phyloP scores from a whole-genome alignment of 2,329 filamentous ascomycete genomes.

The Plectosphaerella sp. region DNA sequence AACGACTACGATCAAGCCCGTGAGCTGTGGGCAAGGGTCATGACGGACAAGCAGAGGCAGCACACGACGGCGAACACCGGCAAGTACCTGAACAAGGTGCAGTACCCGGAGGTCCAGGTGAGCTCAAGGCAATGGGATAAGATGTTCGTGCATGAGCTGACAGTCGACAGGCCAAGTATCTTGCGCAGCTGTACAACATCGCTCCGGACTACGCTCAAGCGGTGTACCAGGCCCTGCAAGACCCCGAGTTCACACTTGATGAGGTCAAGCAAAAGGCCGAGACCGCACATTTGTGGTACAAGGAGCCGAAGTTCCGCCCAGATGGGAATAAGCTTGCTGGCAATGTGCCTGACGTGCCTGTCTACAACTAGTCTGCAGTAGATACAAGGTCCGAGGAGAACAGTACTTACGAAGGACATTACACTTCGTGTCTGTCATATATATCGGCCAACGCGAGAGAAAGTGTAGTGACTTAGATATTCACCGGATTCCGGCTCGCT shows the following conservation, averaged over 20 bases:
- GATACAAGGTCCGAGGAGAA: too few species aligned
- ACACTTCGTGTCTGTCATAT: too few species aligned
- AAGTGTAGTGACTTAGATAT: too few species aligned
- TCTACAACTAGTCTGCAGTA: not conserved
- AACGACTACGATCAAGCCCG: constrained; percentile 47
- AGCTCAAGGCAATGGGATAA: too few species aligned
- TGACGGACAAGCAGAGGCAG: too few species aligned
- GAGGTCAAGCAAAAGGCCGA: constrained; percentile 39
- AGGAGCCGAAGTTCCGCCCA: constrained; percentile 39
- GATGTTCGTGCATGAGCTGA: not conserved
- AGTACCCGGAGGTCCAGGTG: constrained; percentile 36
- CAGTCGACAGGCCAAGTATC: constrained; percentile 33
- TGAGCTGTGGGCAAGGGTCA: constrained; percentile 43
- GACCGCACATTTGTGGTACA: constrained; percentile 38
- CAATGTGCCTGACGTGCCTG: not conserved
- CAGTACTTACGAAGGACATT: too few species aligned
- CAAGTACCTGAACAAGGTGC: constrained; percentile 36
- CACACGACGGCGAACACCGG: constrained; percentile 36
- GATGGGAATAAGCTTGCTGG: not conserved
- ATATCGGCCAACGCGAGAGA: too few species aligned
- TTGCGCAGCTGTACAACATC: constrained; percentile 48
- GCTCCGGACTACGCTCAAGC: constrained; percentile 38
- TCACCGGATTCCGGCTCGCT: too few species aligned
- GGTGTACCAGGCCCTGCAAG: constrained; percentile 38
- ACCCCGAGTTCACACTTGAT: constrained; percentile 36